Evolutionary conservation across 2,329 filamentous ascomycete species (phyloP), one percentile per base, ranked within the genome.

Genomic region (Colletotrichum viniferum): DNA sequence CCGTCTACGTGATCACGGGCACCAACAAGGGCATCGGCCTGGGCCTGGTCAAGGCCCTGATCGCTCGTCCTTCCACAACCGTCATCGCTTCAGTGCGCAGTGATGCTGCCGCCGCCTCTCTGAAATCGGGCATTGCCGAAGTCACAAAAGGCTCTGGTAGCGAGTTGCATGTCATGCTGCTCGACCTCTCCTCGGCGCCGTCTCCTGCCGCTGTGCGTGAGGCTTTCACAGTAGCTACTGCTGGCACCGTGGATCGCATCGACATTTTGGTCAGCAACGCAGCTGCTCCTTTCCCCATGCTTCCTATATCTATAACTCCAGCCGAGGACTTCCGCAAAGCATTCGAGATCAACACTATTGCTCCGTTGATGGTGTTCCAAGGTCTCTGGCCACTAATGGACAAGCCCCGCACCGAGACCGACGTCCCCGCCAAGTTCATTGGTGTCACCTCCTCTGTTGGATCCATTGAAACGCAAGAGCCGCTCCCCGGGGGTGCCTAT

Each of bases 211-310:
- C 77, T 6, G 76, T 81, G 3, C 76, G 73, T 5, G 62, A 74
- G 10, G 79, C 84, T 3, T 80, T 79, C 8, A 74, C 69, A 3
- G 82, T 81, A 13, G 75, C 84, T 5, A 69, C 79, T 13, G 76
- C 10, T 2, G 77, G 84, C 6, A 78, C 81, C 14, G 71, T 88
- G 77, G 77, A 78, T 16, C 79, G 83, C 21, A 79, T 91, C n/a
- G 88, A 91, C 60, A 79, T 89, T 8, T 83, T 91, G 5, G 85
- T 91, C 76, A 87, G 87, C 73, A 91, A 91, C 75, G 89, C 89
- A 0, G 89, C 85, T 4, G 84, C 86, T 24, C 79, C 78, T 16
- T 79, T 80, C 12, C 78, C 80, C 52, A 83, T 81, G 73, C 80
- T 78, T 2, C 77, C 80, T 2, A 81, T 84, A 0, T 66, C 78